Base-by-base conservation (phyloP, 2,329 filamentous ascomycete genomes). In the Ceratocystis variospora region DNA sequence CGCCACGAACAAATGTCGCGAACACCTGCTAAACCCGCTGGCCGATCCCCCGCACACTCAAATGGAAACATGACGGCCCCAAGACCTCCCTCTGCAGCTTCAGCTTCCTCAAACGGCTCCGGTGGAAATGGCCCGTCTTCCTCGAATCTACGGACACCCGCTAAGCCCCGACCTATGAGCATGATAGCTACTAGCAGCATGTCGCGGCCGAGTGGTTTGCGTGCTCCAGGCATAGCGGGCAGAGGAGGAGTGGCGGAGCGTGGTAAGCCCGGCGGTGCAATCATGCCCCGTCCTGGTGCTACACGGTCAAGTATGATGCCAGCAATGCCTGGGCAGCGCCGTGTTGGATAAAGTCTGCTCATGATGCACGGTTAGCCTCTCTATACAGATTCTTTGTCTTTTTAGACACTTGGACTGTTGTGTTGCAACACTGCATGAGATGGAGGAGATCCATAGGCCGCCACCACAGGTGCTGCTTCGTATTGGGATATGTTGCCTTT, bases 251-350 rank as follows among this genome's bases (percentile, higher is more conserved):
- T 61, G 10, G 73, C 75, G 37, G 79, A 80, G 70, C 73, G 79
- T 64, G 77, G 76, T 57, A 78, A 76, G 6, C 70, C 72, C 3
- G 77, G 76, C 48, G 79, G 77, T 7, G 71, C 82, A 64, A 78
- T 80, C 48, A 76, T 81, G 68, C 81, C 81, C 15, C 79, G 79
- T 68, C 78, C 69, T 78, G 78, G 45, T 77, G 68, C 72, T 74
- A 69, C 75, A 41, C 70, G 89, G 71, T 89, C 87, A 72, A 85
- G 87, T 66, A 87, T 94, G 72, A 87, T 95, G 86, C 88, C 82
- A 71, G 90, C 88, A 19, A 95, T 95, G 90, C 90, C 90, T 8
- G 86, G 80, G 71, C 79, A 84, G 70, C 74, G 80, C 15, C 77
- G 79, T 59, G 55, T 59, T 59, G 55, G 55, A n/a, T 59, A 59